Evolutionary conservation across 441 rosid species (phyloP), one percentile per base, ranked within the genome.

Genomic region (California macrophylla): DNA sequence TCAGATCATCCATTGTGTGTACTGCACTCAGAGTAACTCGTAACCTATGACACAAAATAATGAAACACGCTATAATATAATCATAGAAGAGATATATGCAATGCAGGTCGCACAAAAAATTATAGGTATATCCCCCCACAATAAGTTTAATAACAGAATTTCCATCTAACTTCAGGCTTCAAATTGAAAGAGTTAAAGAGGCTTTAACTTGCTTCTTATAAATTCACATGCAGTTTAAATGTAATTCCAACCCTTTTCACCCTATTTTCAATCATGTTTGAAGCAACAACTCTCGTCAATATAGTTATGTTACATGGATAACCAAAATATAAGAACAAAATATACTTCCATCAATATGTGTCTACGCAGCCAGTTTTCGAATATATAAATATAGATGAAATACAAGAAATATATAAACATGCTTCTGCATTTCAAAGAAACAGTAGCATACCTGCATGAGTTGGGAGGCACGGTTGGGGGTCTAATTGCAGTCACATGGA

Each of bases 391-490:
- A 52, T 52, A 18, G 25, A 52, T 52, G 3, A 21, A 52, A 52
- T 6, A 25, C 60, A 18, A 52, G n/a, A n/a, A n/a, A n/a, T n/a
- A 18, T 52, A 18, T 18, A 52, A 52, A 52, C 60, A 52, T 52
- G 25, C 8, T 18, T 52, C 10, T 20, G 60, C 25, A 66, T 36
- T 18, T 38, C 20, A 12, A 69, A 3, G 36, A 45, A 76, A 65
- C 18, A 23, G 66, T 29, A 61, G 77, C 36, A 28, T 62, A 93
- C 97, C 98, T 86, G 97, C 97, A 93, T 70, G 93, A 91, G 74
- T 93, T 93, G 62, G 92, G 82, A 74, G 97, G 96, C 69, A 93
- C 97, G n/a, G 97, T 91, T 66, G 98, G 96, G 32, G 96, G 98
- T 78, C 97, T 81, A 70, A 91, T 91, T 62, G 98, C 93, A 75